Percentiles rank a stretch among this genome's conserved stretches.
Conservation (phyloP, 2,329 filamentous ascomycete genomes). For the Talaromyces sp. region DNA sequence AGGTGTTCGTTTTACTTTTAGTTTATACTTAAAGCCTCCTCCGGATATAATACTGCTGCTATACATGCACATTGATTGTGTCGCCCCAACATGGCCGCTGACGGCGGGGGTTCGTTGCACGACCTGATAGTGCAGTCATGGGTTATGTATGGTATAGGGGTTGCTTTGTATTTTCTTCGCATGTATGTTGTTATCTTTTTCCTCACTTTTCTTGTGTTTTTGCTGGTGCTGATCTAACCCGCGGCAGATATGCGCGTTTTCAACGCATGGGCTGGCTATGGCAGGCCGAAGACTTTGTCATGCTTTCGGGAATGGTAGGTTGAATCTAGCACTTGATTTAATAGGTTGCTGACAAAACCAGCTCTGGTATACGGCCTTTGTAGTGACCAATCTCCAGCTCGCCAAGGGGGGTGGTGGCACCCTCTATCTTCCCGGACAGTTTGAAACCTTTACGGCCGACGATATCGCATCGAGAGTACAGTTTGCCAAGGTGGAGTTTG, state of each 20-base stretch:
- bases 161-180: slow-evolving; percentile 3
- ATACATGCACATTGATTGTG: background rate
- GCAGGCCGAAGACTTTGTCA: slow-evolving; percentile 9
- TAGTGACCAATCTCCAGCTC: slow-evolving; percentile 10
- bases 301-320: slow-evolving; percentile 4
- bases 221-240: background rate
- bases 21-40: background rate
- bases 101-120: slow-evolving; percentile 7
- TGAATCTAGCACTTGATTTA: background rate
- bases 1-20: background rate
- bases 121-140: slow-evolving; percentile 8
- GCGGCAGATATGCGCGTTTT: slow-evolving; percentile 5
- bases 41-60: background rate
- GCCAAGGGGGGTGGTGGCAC: slow-evolving; percentile 9
- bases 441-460: slow-evolving; percentile 1
- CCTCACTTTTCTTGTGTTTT: background rate
- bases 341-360: background rate
- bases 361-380: slow-evolving; percentile 10
- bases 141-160: slow-evolving; percentile 10
- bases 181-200: background rate
- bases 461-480: slow-evolving; percentile 6
- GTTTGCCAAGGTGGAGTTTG: slow-evolving; percentile 8
- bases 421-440: slow-evolving; percentile 8
- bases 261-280: slow-evolving; percentile 7
- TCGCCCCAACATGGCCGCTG: slow-evolving; percentile 1